Base-by-base conservation (phyloP, 164 flowering plant species). In the Aristolochia californica region DNA sequence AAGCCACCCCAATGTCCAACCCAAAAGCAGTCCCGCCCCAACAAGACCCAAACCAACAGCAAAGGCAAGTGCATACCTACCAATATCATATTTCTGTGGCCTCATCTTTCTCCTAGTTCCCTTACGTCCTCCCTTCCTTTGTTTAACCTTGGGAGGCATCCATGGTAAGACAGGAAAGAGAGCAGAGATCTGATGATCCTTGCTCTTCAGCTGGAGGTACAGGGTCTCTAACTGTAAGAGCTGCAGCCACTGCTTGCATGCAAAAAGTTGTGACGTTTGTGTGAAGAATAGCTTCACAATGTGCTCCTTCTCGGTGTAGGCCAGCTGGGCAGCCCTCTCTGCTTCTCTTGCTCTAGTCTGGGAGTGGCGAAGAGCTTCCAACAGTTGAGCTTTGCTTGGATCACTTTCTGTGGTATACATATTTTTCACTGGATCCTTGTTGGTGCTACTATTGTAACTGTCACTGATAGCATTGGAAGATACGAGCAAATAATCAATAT, bases 271-370 rank as follows among this genome's bases (percentile, higher is more conserved):
- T 2, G 93, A 83, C 5, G 96, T 94, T 66, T 93, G 97, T 58
- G 60, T 78, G 73, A 88, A 80, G 66, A 93, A 75, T 59, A 93
- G 94, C 71, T 80, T 80, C 48, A 88, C 30, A 11, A 88, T 70
- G 69, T 85, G 85, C 60, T 93, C 98, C 71, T 85, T 93, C 76
- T 88, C 97, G 0, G 62, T 67, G 69, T 62, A 63, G 13, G 88
- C 89, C 64, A 74, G 74, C 64, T 81, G 71, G 69, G 94, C 95
- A 45, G 81, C 87, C 59, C 68, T 77, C 72, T 93, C 98, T 5
- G 98, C 98, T 68, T 88, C 87, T 72, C 99, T 82, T 28, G 97
- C 99, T 28, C 97, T 82, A 0, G 97, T 85, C 70, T 89, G 99
- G 20, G 97, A 93, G 58, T 87, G 91, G 18, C 87, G 56, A 12